Conservation (phyloP, 306 rosid species). For the Rosa rugosa region DNA sequence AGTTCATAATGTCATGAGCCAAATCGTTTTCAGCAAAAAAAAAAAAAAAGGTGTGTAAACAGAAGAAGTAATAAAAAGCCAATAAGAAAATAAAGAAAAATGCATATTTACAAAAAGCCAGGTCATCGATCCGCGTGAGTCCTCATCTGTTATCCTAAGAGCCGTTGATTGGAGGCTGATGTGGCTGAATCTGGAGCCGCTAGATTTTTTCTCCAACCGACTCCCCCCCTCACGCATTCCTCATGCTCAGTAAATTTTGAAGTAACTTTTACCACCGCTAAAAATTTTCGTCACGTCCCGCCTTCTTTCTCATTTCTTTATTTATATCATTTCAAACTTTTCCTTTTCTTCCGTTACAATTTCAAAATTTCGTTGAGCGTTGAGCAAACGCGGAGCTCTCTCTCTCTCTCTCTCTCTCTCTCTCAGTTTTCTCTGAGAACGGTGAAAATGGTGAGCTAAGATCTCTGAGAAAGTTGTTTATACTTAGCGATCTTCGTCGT, state of each 20-base stretch:
- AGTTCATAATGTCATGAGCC: not conserved
- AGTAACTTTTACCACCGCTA: not conserved
- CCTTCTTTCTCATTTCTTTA: slow-evolving; percentile 23
- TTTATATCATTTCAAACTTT: not conserved
- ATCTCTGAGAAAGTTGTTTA: slow-evolving; percentile 13
- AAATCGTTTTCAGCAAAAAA: not conserved
- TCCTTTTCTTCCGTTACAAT: not conserved
- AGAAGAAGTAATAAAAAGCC: not conserved
- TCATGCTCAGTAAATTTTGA: not conserved
- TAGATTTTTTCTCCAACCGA: not conserved
- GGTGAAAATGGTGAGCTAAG: slow-evolving; percentile 47
- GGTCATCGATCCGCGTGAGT: slow-evolving; percentile 4
- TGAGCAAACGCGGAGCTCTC: slow-evolving; percentile 10
- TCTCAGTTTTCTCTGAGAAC: slow-evolving; percentile 14
- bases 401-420: not conserved
- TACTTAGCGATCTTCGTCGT: slow-evolving; percentile 19
- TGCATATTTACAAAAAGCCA: not conserved
- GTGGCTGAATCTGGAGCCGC: not conserved
- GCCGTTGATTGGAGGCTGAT: not conserved
- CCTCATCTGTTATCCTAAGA: not conserved
- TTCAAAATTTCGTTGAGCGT: slow-evolving; percentile 30
- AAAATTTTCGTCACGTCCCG: slow-evolving; percentile 33
- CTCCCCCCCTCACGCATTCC: not conserved
- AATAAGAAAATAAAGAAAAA: not conserved
- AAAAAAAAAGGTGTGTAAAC: not conserved